These are phyloP conservation scores for Sarcomyxa edulis DNA, from an alignment of 768 basidiomycete genomes.

Conservation along the genomic window DNA sequence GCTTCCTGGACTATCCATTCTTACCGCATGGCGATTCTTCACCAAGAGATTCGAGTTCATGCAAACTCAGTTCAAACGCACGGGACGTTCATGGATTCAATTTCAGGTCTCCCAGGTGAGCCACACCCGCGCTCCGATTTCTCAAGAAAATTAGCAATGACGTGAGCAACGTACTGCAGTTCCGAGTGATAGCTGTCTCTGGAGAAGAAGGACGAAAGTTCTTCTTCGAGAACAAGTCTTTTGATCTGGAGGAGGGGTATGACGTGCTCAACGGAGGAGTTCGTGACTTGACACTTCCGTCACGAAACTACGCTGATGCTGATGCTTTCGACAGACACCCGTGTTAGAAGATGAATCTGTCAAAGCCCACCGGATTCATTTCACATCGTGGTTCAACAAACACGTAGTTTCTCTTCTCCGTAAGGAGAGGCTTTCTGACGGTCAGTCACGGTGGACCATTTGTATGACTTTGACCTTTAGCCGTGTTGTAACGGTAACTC, in stretches of 20 bases:
- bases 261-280: constrained; percentile 23
- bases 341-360: constrained; percentile 19
- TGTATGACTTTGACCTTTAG: neutral
- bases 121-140: too few relatives aligned
- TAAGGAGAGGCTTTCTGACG: constrained; percentile 16
- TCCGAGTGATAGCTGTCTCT: constrained; percentile 21
- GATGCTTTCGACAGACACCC: constrained; percentile 14
- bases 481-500: too few relatives aligned
- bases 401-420: constrained; percentile 14
- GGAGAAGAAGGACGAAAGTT: constrained; percentile 24
- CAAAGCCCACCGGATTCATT: constrained; percentile 8
- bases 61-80: too few relatives aligned
- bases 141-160: too few relatives aligned
- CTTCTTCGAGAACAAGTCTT: constrained; percentile 21
- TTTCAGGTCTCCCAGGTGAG: too few relatives aligned
- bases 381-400: constrained; percentile 17
- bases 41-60: too few relatives aligned
- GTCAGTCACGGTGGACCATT: constrained; percentile 10
- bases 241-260: constrained; percentile 26
- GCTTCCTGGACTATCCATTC: constrained; percentile 1
- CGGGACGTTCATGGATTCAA: too few relatives aligned
- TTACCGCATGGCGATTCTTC: too few relatives aligned
- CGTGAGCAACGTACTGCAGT: too few relatives aligned
- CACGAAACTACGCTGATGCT: too few relatives aligned
- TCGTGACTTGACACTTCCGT: constrained; percentile 16